Percentiles rank a stretch among this genome's conserved stretches.
Evolutionary conservation across 2,329 filamentous ascomycete species (phyloP).

Genomic region (Dryadomyces quercus-mongolicae): DNA sequence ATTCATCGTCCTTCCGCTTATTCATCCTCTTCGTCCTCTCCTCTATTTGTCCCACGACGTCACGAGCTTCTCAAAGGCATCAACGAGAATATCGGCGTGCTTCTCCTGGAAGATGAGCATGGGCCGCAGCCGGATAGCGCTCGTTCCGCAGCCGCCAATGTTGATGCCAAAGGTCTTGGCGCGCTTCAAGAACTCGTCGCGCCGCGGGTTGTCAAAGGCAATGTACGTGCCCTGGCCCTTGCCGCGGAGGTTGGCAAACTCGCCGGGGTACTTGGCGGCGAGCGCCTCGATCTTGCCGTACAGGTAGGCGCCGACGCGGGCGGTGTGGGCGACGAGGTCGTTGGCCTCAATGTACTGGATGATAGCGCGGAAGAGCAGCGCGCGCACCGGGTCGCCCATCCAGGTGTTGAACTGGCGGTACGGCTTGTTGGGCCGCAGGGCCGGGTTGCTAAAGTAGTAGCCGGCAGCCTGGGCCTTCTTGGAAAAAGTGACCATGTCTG

Average conservation of each 20-base stretch:
- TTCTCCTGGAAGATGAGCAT: conserved; percentile 90
- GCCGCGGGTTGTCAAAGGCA: conserved; percentile 72
- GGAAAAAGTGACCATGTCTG: conserved; percentile 89
- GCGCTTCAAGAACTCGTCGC: conserved; percentile 67
- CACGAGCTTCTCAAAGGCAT: conserved; percentile 63
- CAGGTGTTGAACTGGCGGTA: conserved; percentile 97
- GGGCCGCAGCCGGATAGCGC: conserved; percentile 67
- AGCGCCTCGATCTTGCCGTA: conserved; percentile 58
- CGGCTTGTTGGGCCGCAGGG: conserved; percentile 76
- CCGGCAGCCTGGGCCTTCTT: conserved; percentile 93
- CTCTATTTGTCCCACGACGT: conserved; percentile 22
- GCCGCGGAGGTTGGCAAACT: conserved; percentile 75
- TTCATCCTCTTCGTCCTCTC: neutral
- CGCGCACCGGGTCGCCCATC: conserved; percentile 86
- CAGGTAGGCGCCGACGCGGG: conserved; percentile 66
- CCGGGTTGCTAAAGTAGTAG: conserved; percentile 77
- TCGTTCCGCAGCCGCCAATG: conserved; percentile 69
- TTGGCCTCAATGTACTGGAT: conserved; percentile 64
- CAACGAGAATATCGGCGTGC: conserved; percentile 77
- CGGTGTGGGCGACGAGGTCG: conserved; percentile 70
- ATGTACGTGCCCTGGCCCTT: conserved; percentile 87
- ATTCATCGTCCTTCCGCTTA: neutral
- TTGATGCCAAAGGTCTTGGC: conserved; percentile 76
- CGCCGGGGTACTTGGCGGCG: conserved; percentile 56
- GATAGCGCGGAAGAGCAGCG: conserved; percentile 77